Conservation (phyloP, 1,284 basidiomycete species). For the Leccinum subrobustum region DNA sequence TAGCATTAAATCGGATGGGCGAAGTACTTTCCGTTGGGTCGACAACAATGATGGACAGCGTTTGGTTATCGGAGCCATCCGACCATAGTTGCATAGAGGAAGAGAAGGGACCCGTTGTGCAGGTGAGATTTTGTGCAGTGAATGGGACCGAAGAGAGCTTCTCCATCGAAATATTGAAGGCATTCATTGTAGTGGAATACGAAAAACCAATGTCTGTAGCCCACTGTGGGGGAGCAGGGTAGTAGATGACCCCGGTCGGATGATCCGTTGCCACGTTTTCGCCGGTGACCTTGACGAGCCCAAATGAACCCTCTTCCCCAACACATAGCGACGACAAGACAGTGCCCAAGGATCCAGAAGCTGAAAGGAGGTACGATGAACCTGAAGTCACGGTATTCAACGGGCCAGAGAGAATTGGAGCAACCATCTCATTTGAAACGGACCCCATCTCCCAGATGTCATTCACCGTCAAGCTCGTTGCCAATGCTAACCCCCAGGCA, state of each 20-base stretch:
- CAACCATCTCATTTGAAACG: rapidly evolving
- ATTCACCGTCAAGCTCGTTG: constrained; percentile 16
- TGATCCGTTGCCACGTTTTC: not conserved
- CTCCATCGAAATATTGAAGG: constrained; percentile 20
- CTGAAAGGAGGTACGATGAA: constrained; percentile 5
- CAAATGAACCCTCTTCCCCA: not conserved
- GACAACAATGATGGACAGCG: constrained; percentile 10
- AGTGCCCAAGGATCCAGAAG: constrained; percentile 4
- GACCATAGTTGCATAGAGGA: constrained; percentile 1
- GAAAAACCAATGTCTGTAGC: constrained; percentile 1
- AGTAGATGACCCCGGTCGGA: constrained; percentile 9
- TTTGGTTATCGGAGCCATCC: constrained; percentile 8
- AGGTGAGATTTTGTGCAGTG: constrained; percentile 13
- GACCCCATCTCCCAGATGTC: constrained; percentile 7
- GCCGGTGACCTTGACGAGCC: constrained; percentile 11
- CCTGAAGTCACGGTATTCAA: not conserved
- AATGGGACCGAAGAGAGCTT: constrained; percentile 9
- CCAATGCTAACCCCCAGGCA: constrained; percentile 16
- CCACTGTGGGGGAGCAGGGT: constrained; percentile 11
- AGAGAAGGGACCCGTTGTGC: not conserved
- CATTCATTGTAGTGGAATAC: constrained; percentile 10
- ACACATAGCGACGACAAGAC: constrained; percentile 10
- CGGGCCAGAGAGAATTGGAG: constrained; percentile 5
- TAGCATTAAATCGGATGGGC: constrained; percentile 11
- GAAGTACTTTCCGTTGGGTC: not conserved